These are phyloP conservation scores for Rhizophagus clarus DNA, from an alignment of 192 early-diverging fungal species.

Conservation along the genomic window DNA sequence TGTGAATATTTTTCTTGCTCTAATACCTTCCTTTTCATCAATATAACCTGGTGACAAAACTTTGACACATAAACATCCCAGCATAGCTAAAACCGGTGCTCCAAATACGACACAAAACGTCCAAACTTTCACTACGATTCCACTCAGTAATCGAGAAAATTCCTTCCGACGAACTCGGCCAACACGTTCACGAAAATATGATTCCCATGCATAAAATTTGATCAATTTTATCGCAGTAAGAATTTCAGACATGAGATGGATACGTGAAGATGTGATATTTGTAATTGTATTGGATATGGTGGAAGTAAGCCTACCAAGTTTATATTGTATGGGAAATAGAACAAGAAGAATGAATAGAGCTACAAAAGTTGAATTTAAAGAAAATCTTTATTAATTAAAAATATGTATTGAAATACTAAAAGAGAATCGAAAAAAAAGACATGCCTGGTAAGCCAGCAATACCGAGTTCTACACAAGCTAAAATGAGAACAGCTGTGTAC, in stretches of 20 bases:
- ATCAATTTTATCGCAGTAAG: slow-evolving; percentile 76
- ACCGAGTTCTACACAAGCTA: slow-evolving; percentile 54
- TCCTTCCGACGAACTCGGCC: slow-evolving; percentile 59
- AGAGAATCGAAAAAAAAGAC: not conserved
- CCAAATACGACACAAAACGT: slow-evolving; percentile 66
- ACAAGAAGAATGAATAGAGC: slow-evolving; percentile 51
- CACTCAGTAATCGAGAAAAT: slow-evolving; percentile 49
- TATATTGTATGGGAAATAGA: slow-evolving; percentile 65
- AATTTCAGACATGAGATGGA: slow-evolving; percentile 74
- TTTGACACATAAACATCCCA: slow-evolving; percentile 45
- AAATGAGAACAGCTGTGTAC: slow-evolving; percentile 48
- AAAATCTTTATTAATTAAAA: too few species aligned
- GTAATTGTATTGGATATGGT: slow-evolving; percentile 52
- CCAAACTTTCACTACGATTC: slow-evolving; percentile 58
- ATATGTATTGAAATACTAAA: too few species aligned
- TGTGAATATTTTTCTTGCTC: slow-evolving; percentile 60
- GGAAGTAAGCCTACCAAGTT: slow-evolving; percentile 54
- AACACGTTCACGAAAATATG: slow-evolving; percentile 63
- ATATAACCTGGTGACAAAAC: slow-evolving; percentile 44
- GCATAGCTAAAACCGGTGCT: slow-evolving; percentile 55
- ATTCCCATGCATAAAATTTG: slow-evolving; percentile 79
- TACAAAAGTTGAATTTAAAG: not conserved
- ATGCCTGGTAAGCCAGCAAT: slow-evolving; percentile 56
- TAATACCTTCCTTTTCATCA: slow-evolving; percentile 35
- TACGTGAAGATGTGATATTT: slow-evolving; percentile 59